Base-by-base conservation (phyloP, 208 protist species). In the Trypanosoma caninum region DNA sequence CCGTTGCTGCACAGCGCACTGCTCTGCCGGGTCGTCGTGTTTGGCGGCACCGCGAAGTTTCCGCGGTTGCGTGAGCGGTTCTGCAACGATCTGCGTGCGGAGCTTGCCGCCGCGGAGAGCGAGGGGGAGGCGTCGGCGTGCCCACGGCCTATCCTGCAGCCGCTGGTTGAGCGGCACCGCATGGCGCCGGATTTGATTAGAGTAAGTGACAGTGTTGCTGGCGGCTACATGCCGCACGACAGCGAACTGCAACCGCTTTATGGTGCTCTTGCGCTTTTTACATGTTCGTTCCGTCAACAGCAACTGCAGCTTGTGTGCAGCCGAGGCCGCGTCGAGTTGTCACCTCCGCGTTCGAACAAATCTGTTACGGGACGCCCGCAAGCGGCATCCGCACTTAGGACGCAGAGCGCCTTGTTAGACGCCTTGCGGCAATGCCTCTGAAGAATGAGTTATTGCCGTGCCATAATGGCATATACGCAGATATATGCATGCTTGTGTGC, bases 1-100 rank as follows among this genome's bases (percentile, higher is more conserved):
- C 63, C 64, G 6, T 37, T 71, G 25, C 56, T 92, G 14, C 68
- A 72, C 28, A 48, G 55, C 4, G 38, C 72, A 18, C 61, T 92
- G 34, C 57, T 80, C 16, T 51, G 22, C n/a, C 46, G 68, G 23
- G 67, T 88, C 10, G 72, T 74, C 40, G 74, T 83, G 31, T 86
- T 76, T 52, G 86, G 86, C 46, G 86, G 86, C 22, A 69, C 69
- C 18, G 48, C 71, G 1, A 61, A 60, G 31, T 72, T 82, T 18
- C 54, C 64, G 10, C 35, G 73, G 50, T 72, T 93, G 38, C 20
- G 54, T 13, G 65, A 47, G 10, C 82, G 86, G 8, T 57, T 93
- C 16, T 28, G 57, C 13, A 11, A 25, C 3, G 86, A 93, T 14
- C 65, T 93, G 34, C 46, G 22, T 18, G 27, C 51, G 30, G 47